Base-by-base conservation (phyloP, 2,329 filamentous ascomycete genomes). In the Calonectria multiphialidica region DNA sequence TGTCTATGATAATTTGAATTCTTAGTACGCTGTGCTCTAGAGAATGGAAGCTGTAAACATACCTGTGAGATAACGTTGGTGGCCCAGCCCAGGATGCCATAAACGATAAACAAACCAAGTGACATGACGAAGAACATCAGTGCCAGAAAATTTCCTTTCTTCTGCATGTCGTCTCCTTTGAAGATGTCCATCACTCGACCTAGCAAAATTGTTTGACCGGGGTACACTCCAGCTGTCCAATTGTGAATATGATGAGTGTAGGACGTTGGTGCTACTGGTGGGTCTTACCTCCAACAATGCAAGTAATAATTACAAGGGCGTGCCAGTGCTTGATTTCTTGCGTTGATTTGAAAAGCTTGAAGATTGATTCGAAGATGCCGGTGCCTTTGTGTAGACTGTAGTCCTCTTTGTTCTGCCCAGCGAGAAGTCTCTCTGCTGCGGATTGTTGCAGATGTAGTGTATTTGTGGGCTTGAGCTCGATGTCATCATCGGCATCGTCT, bases 41-140 rank as follows among this genome's bases (percentile, higher is more conserved):
- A 10, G 3, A 18, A 13, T 12, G 8, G 8, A 8, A 1, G 35
- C n/a, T 2, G 21, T n/a, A 3, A 30, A 23, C 44, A 21, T 37
- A 73, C 72, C 53, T 75, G 74, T 13, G 65, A 68, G 37, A 78
- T 40, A 15, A 70, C 55, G 25, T 74, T 74, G n/a, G 68, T 66
- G 10, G 61, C 28, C 64, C 64, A 74, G 21, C 72, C 72, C 7
- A 74, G n/a, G 18, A 68, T 21, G 6, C 21, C 53, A 61, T 88
- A 88, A 1, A 83, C 80, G 1, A 87, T 21, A 1, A 85, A 79
- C 16, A 83, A 81, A 8, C 78, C 84, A 13, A 84, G 75, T 3
- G 87, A 86, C 50, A 87, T 75, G 4, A 88, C 80, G 53, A 88
- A 85, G 71, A 88, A 88, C 86, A 89, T 88, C 23, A 86, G 81